These are phyloP conservation scores for cucumber (Cucumis sativus) DNA, from an alignment of 306 rosid species.

Conservation along the genomic window DNA sequence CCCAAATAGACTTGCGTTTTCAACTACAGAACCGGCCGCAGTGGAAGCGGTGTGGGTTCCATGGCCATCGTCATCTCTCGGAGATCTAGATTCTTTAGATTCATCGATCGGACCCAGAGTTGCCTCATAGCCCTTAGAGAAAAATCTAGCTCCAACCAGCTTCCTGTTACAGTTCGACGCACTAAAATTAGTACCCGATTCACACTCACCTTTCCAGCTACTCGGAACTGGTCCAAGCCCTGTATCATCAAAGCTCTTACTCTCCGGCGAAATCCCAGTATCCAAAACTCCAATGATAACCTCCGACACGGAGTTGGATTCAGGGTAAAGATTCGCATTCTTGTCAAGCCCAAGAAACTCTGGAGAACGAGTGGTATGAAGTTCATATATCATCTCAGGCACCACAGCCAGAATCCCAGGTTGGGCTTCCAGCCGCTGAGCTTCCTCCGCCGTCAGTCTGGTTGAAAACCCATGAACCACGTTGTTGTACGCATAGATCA, in stretches of 20 bases:
- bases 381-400: constrained; percentile 41
- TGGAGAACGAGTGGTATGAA: constrained; percentile 75
- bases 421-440: constrained; percentile 21
- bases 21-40: constrained; percentile 48
- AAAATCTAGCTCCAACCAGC: constrained; percentile 63
- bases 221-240: constrained; percentile 53
- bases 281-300: constrained; percentile 52
- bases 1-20: constrained; percentile 38
- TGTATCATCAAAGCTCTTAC: constrained; percentile 65
- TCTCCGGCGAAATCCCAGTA: constrained; percentile 80
- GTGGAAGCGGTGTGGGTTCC: constrained; percentile 80
- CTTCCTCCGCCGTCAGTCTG: constrained; percentile 37
- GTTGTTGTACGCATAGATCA: constrained; percentile 50
- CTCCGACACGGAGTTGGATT: constrained; percentile 20
- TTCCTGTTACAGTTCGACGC: constrained; percentile 50
- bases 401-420: constrained; percentile 43
- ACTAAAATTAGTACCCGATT: constrained; percentile 44
- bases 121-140: constrained; percentile 35
- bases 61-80: constrained; percentile 70
- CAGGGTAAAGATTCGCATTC: constrained; percentile 6
- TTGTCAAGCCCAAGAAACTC: constrained; percentile 57
- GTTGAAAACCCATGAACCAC: constrained; percentile 73
- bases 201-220: constrained; percentile 64
- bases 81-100: constrained; percentile 31
- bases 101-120: constrained; percentile 26